These are phyloP conservation scores for Raphanus raphanistrum DNA, from an alignment of 345 rosid species.

Conservation along the genomic window DNA sequence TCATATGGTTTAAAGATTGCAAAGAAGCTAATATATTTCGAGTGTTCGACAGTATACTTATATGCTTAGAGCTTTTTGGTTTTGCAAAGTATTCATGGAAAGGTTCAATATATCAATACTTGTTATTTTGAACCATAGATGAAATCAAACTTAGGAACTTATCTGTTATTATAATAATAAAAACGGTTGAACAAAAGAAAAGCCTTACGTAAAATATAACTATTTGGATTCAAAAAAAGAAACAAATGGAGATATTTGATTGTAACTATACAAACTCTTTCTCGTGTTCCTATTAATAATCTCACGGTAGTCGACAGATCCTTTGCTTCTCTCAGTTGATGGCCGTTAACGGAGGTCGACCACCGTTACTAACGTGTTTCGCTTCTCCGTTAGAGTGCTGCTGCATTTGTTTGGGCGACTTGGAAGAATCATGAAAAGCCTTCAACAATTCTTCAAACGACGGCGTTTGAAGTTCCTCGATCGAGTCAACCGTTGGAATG, in stretches of 20 bases:
- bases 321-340: slow-evolving; percentile 25
- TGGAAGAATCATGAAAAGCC: slow-evolving; percentile 60
- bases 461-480: slow-evolving; percentile 89
- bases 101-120: not conserved
- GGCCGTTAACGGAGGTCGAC: slow-evolving; percentile 40
- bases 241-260: slow-evolving; percentile 1
- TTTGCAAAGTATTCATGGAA: not conserved
- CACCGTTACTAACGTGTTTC: slow-evolving; percentile 49
- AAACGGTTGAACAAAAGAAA: not conserved
- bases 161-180: not conserved
- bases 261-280: slow-evolving; percentile 10
- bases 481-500: slow-evolving; percentile 67
- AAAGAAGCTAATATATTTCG: not conserved
- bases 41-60: not conserved
- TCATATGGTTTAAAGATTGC: not conserved
- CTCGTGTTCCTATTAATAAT: slow-evolving; percentile 32
- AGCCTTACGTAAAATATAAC: slow-evolving; percentile 2
- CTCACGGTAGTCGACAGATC: slow-evolving; percentile 8
- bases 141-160: not conserved
- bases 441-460: slow-evolving; percentile 80
- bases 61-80: not conserved
- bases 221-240: not conserved
- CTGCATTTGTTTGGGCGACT: slow-evolving; percentile 53
- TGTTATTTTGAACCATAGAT: not conserved
- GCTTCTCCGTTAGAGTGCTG: slow-evolving; percentile 61